Evolutionary conservation across 345 rosid genomes (phyloP).

Genomic region (Sapria himalayana): DNA sequence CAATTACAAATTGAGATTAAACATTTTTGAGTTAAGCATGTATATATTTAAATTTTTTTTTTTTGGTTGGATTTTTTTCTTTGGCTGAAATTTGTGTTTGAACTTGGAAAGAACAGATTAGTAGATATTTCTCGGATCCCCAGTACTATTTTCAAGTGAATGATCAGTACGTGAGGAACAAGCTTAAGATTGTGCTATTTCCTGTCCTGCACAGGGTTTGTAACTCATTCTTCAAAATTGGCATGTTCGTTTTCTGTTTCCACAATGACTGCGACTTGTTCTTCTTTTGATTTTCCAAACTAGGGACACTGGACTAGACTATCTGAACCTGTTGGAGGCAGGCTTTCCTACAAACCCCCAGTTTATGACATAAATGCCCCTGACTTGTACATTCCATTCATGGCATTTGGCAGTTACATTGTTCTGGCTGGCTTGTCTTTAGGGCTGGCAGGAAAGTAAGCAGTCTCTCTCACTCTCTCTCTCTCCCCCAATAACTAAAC

Average conservation of each 20-base stretch:
- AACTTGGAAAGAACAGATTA: conserved; percentile 34
- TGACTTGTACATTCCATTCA: conserved; percentile 83
- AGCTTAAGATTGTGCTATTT: conserved; percentile 71
- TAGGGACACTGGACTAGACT: conserved; percentile 96
- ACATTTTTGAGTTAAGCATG: too few species aligned
- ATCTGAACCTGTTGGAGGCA: conserved; percentile 88
- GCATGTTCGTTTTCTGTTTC: neutral
- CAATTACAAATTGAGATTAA: too few species aligned
- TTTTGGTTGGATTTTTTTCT: conserved; percentile 4
- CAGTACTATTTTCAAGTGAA: conserved; percentile 96
- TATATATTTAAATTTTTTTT: neutral
- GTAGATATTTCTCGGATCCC: conserved; percentile 80
- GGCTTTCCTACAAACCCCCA: conserved; percentile 92
- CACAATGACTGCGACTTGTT: neutral
- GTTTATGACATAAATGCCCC: conserved; percentile 87
- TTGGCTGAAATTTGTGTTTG: neutral
- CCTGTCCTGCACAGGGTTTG: conserved; percentile 90
- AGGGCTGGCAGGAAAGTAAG: conserved; percentile 84
- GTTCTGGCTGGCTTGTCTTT: conserved; percentile 72
- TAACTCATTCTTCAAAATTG: conserved; percentile 2
- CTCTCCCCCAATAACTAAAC: neutral
- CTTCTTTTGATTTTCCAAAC: conserved; percentile 5
- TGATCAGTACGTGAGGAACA: conserved; percentile 92
- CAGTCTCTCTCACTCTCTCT: conserved; percentile 5
- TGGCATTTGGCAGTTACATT: conserved; percentile 81